phyloP scores from a whole-genome alignment of 2,329 filamentous ascomycete species.

The Apiospora aurea region DNA sequence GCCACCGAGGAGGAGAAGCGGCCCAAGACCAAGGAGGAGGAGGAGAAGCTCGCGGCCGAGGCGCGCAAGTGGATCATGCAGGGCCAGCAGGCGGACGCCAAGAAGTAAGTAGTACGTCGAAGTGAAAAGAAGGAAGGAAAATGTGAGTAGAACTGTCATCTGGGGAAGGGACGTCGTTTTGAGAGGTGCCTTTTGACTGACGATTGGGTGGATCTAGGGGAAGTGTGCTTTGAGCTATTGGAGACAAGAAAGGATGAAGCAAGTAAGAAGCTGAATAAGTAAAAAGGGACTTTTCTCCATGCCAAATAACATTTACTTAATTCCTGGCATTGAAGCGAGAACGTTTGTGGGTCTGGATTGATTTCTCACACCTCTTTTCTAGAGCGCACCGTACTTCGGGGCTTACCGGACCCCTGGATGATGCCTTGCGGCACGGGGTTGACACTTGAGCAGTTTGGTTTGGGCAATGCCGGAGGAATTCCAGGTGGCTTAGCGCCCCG shows the following conservation, averaged over 20 bases:
- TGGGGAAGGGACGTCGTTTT: not conserved
- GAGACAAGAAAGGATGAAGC: not conserved
- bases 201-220: not conserved
- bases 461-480: not conserved
- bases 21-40: constrained; percentile 67
- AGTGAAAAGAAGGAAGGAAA: not conserved
- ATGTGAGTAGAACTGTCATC: not conserved
- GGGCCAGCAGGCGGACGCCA: constrained; percentile 72
- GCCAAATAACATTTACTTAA: not conserved
- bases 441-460: not conserved
- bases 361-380: not conserved
- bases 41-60: constrained; percentile 60
- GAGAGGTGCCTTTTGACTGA: not conserved
- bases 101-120: constrained; percentile 38
- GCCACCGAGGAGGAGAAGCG: constrained; percentile 68
- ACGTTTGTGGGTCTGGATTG: not conserved
- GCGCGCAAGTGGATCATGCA: constrained; percentile 70
- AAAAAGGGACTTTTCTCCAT: too few species aligned
- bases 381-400: not conserved
- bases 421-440: not conserved
- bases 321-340: not conserved
- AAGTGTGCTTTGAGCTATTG: not conserved
- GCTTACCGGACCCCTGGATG: not conserved
- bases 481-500: not conserved
- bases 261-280: not conserved